These are phyloP conservation scores for Solanum bulbocastanum DNA, from an alignment of 257 asterid species.

Conservation along the genomic window DNA sequence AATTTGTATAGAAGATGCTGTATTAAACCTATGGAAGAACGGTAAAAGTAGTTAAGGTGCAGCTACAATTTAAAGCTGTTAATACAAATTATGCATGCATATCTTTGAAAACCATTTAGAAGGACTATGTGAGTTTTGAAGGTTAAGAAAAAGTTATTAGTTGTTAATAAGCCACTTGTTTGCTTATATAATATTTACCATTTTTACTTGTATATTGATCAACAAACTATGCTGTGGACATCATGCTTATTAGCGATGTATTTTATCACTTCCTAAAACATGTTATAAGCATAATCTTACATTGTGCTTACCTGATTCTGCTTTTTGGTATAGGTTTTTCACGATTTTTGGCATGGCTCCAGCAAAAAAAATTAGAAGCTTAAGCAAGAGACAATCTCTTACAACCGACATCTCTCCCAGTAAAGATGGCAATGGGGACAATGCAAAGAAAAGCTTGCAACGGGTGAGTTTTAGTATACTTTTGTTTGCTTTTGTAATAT, in stretches of 20 bases:
- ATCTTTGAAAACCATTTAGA: background rate
- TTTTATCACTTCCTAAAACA: background rate
- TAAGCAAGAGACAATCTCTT: conserved; percentile 42
- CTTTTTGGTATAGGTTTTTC: conserved; percentile 5
- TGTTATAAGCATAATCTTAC: background rate
- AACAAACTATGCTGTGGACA: background rate
- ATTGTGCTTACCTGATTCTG: background rate
- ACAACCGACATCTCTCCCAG: conserved; percentile 46
- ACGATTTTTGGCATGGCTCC: conserved; percentile 52
- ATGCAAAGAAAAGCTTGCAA: conserved; percentile 34
- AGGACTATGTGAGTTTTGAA: background rate
- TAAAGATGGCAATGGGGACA: conserved; percentile 52
- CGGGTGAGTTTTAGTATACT: conserved; percentile 44
- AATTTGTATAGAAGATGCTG: background rate
- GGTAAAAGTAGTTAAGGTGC: background rate
- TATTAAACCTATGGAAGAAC: background rate
- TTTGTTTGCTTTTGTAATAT: background rate
- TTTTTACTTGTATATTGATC: background rate
- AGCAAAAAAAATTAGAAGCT: conserved; percentile 49
- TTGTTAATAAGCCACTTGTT: background rate
- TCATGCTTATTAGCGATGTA: background rate
- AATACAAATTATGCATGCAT: background rate
- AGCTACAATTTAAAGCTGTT: background rate
- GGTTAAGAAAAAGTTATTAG: background rate
- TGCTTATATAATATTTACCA: background rate